These are phyloP conservation scores for Trichoderma koningii DNA, from an alignment of 2,329 filamentous ascomycete genomes.

Conservation along the genomic window DNA sequence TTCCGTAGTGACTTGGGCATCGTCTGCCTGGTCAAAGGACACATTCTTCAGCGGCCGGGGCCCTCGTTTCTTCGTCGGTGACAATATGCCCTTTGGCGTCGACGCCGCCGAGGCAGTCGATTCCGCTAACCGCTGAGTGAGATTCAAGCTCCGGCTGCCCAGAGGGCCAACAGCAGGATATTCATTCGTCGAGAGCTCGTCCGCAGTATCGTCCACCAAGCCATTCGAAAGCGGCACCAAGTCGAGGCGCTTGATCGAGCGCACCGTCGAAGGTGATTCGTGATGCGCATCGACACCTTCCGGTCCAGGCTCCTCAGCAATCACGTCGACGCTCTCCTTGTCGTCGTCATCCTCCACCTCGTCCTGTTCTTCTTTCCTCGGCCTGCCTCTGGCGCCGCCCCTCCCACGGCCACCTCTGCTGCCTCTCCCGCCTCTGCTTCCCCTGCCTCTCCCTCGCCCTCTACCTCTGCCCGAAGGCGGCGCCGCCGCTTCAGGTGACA, in stretches of 20 bases:
- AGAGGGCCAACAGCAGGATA: slow-evolving; percentile 17
- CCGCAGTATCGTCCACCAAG: slow-evolving; percentile 22
- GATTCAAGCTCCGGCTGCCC: slow-evolving; percentile 17
- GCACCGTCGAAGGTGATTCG: slow-evolving; percentile 28
- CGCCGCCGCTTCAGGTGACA: neutral
- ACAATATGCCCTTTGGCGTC: slow-evolving; percentile 58
- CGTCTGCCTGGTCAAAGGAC: slow-evolving; percentile 47
- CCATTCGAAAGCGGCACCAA: slow-evolving; percentile 21
- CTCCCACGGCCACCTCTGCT: slow-evolving; percentile 18
- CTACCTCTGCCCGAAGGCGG: slow-evolving; percentile 7
- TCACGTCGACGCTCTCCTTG: neutral
- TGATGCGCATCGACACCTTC: slow-evolving; percentile 11
- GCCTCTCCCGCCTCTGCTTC: slow-evolving; percentile 16
- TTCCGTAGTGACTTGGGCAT: slow-evolving; percentile 39
- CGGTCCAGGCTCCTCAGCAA: slow-evolving; percentile 25
- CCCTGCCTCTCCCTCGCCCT: slow-evolving; percentile 4
- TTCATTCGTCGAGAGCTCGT: slow-evolving; percentile 23
- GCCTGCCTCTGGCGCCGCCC: slow-evolving; percentile 26
- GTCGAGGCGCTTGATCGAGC: slow-evolving; percentile 15
- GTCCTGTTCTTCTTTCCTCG: slow-evolving; percentile 28
- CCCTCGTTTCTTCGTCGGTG: slow-evolving; percentile 52
- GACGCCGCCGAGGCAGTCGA: slow-evolving; percentile 28
- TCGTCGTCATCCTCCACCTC: neutral
- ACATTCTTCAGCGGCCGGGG: slow-evolving; percentile 54
- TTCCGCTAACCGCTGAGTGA: slow-evolving; percentile 24